Percentiles rank a stretch among this genome's conserved stretches.
Conservation (phyloP, 495 filamentous ascomycete genomes). For the Antarctomyces pellizariae region DNA sequence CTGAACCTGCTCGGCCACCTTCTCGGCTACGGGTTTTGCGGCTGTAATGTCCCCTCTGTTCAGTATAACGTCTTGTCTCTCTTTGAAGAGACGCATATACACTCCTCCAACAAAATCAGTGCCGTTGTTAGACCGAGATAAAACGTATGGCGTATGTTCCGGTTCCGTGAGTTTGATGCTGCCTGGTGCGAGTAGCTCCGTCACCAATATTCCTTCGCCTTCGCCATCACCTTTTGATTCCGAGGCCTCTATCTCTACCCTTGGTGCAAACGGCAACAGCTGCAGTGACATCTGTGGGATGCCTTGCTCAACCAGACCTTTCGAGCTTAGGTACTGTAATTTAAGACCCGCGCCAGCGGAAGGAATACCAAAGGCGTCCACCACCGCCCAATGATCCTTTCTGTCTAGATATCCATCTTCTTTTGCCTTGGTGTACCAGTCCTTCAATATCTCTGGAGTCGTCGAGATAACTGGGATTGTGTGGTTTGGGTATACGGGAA, state of each 20-base stretch:
- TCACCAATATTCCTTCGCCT: slow-evolving; percentile 46
- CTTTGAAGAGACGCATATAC: slow-evolving; percentile 72
- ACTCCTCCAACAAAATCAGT: slow-evolving; percentile 45
- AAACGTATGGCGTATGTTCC: slow-evolving; percentile 38
- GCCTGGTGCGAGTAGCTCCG: slow-evolving; percentile 38
- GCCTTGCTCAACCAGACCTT: slow-evolving; percentile 47
- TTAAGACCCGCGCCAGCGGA: slow-evolving; percentile 28
- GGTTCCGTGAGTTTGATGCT: slow-evolving; percentile 37
- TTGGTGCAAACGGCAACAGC: slow-evolving; percentile 77
- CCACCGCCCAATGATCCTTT: slow-evolving; percentile 49
- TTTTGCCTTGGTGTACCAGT: slow-evolving; percentile 28
- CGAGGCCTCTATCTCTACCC: slow-evolving; percentile 31
- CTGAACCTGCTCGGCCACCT: too few species aligned
- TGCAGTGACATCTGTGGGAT: slow-evolving; percentile 62
- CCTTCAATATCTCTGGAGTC: too few species aligned
- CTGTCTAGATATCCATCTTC: slow-evolving; percentile 39
- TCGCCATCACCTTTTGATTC: not conserved
- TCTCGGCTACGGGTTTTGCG: too few species aligned
- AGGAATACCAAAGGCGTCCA: slow-evolving; percentile 50
- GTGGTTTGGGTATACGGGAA: too few species aligned
- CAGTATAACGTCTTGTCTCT: too few species aligned
- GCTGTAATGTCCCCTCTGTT: too few species aligned
- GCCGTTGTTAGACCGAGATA: slow-evolving; percentile 29
- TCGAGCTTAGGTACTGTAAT: slow-evolving; percentile 35
- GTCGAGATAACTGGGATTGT: too few species aligned